These are phyloP conservation scores for Sphaerostilbella broomeana DNA, from an alignment of 2,329 filamentous ascomycete species.

Conservation along the genomic window DNA sequence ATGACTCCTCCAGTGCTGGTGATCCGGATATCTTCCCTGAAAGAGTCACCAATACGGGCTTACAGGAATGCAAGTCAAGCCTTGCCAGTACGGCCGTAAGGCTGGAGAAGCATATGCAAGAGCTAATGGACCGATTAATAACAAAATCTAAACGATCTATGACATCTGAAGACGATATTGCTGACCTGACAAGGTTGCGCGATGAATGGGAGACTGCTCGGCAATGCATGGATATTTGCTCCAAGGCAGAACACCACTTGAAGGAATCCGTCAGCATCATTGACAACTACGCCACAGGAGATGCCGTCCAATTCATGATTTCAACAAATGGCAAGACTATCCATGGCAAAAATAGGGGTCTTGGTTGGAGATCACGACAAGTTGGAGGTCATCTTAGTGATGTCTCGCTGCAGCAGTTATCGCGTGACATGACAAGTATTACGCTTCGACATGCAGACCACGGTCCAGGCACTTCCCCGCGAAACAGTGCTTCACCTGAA, in stretches of 20 bases:
- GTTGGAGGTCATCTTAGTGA: slow-evolving; percentile 15
- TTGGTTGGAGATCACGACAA: slow-evolving; percentile 14
- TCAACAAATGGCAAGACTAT: slow-evolving; percentile 16
- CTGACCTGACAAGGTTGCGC: slow-evolving; percentile 9
- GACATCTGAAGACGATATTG: slow-evolving; percentile 1
- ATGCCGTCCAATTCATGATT: slow-evolving; percentile 18
- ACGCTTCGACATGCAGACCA: not conserved
- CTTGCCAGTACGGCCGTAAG: slow-evolving; percentile 6
- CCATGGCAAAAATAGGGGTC: slow-evolving; percentile 16
- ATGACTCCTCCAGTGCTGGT: not conserved
- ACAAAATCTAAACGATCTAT: slow-evolving; percentile 1
- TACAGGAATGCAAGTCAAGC: slow-evolving; percentile 13
- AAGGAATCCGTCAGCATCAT: slow-evolving; percentile 16
- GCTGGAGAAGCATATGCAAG: slow-evolving; percentile 3
- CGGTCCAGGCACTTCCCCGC: not conserved
- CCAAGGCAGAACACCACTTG: slow-evolving; percentile 9
- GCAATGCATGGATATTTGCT: slow-evolving; percentile 13
- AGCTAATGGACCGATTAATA: slow-evolving; percentile 3
- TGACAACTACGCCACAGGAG: slow-evolving; percentile 17
- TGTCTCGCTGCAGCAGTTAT: slow-evolving; percentile 16
- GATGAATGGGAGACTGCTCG: slow-evolving; percentile 14
- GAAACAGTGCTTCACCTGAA: not conserved
- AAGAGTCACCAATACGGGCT: slow-evolving; percentile 9
- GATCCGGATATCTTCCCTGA: slow-evolving; percentile 2
- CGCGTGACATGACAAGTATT: slow-evolving; percentile 10